Base-by-base conservation (phyloP, 805 yeast species). In the Jamesozyma rosinii region DNA sequence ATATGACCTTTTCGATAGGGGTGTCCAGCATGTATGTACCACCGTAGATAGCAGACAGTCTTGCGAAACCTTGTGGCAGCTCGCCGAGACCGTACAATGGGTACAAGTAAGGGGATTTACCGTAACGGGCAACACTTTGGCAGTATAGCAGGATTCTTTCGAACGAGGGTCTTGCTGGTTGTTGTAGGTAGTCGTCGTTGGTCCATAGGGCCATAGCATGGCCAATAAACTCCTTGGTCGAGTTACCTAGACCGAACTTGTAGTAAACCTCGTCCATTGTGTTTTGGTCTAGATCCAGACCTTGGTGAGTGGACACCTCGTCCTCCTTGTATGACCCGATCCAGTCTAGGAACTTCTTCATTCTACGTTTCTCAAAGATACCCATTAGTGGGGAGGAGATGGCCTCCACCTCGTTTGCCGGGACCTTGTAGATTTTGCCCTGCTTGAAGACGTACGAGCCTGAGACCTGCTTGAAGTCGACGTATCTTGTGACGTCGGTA, bases 131-230 rank as follows among this genome's bases (percentile, higher is more conserved):
- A 47, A 92, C 94, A 13, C 95, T 84, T 54, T 85, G 86, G 38
- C 86, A 81, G 58, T 92, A 92, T 47, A 92, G 72, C 40, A 84
- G 65, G 44, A 92, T 78, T 64, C 97, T 75, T 61, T 90, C 92
- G 55, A 83, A 77, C 9, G 96, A 81, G 59, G 88, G 95, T 59
- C 96, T 76, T 5, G 96, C 95, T 9, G 95, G 95, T 64, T 85
- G 79, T 47, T 71, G 74, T 58, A 92, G 69, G 63, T 92, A 92
- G 43, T 83, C 88, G 59, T 92, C 98, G 57, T 86, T 89, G 18
- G 92, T 76, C 82, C 95, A 89, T 47, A 92, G 74, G 14, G 97
- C 98, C 98, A 92, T 92, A 3, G 98, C 92, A 64, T 92, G 98
- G 37, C 98, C 98, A 51, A 92, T 85, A 58, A 92, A 92, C 64